These are phyloP conservation scores for Pinus taeda DNA, from an alignment of 75 land plant species.

Conservation along the genomic window DNA sequence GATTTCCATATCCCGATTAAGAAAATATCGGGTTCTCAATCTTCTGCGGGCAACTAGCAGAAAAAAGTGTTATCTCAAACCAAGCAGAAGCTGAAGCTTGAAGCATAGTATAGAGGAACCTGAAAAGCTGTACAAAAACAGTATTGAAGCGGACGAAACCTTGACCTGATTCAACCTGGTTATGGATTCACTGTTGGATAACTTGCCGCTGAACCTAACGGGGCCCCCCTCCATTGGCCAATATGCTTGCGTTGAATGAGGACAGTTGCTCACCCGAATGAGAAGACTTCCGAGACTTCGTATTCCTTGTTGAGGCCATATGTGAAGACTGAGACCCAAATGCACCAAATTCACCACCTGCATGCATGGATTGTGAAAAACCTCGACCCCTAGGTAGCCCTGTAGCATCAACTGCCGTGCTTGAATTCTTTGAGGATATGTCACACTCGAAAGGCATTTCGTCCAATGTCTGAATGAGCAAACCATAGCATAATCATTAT, in stretches of 20 bases:
- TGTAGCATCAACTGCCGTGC: conserved; percentile 45
- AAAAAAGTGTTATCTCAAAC: too few relatives aligned
- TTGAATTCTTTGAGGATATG: conserved; percentile 41
- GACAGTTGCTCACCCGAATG: conserved; percentile 63
- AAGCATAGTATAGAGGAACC: too few relatives aligned
- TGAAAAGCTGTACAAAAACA: too few relatives aligned
- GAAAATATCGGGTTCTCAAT: too few relatives aligned
- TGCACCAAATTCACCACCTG: conserved; percentile 1
- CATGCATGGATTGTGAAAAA: conserved; percentile 38
- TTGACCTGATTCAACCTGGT: not conserved
- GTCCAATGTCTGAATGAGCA: conserved; percentile 67
- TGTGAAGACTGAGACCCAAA: conserved; percentile 25
- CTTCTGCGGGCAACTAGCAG: too few relatives aligned
- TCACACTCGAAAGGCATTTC: conserved; percentile 86
- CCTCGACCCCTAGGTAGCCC: conserved; percentile 70
- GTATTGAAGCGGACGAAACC: too few relatives aligned
- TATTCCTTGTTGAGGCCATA: conserved; percentile 42
- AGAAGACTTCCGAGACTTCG: conserved; percentile 46
- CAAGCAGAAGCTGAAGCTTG: too few relatives aligned
- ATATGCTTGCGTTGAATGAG: conserved; percentile 9
- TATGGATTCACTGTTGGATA: conserved; percentile 17
- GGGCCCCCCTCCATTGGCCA: conserved; percentile 47
- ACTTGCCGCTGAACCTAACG: conserved; percentile 6
- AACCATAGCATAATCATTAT: too few relatives aligned
- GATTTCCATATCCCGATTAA: too few relatives aligned